phyloP scores from a whole-genome alignment of 371 early-diverging fungal genomes.

The Catenaria anguillulae region DNA sequence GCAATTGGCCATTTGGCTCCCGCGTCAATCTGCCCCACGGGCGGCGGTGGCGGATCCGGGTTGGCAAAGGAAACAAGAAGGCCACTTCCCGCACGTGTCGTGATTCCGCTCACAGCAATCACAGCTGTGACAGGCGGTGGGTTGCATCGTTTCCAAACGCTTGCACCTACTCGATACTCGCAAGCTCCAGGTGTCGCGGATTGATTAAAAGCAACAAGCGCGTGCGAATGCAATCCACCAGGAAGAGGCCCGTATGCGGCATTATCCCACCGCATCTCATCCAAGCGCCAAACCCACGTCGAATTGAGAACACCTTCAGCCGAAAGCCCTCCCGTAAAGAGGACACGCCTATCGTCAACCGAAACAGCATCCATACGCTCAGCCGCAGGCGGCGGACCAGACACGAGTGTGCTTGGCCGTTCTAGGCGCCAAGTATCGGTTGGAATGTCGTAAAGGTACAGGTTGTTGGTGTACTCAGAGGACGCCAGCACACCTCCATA shows the following conservation, averaged over 20 bases:
- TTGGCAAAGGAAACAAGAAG: neutral
- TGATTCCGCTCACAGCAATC: neutral
- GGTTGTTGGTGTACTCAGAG: neutral
- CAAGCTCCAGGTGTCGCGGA: neutral
- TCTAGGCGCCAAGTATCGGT: neutral
- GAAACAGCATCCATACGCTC: neutral
- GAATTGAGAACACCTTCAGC: neutral
- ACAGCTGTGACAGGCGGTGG: neutral
- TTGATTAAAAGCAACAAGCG: neutral
- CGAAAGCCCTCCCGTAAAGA: neutral
- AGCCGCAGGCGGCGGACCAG: neutral
- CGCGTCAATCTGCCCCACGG: neutral
- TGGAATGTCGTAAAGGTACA: neutral
- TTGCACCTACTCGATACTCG: neutral
- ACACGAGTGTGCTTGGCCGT: neutral
- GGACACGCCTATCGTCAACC: neutral
- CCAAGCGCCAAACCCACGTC: neutral
- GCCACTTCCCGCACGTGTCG: neutral
- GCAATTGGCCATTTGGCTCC: neutral
- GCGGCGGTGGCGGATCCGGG: neutral
- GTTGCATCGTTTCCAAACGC: neutral
- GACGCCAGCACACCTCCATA: constrained; percentile 10
- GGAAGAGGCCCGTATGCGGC: neutral
- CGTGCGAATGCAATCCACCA: neutral
- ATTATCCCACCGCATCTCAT: neutral